A percentile compares a stretch with the other conserved stretches of the same genome.
Conservation (phyloP, 73 alveolate species). For the Blepharisma stoltei region DNA sequence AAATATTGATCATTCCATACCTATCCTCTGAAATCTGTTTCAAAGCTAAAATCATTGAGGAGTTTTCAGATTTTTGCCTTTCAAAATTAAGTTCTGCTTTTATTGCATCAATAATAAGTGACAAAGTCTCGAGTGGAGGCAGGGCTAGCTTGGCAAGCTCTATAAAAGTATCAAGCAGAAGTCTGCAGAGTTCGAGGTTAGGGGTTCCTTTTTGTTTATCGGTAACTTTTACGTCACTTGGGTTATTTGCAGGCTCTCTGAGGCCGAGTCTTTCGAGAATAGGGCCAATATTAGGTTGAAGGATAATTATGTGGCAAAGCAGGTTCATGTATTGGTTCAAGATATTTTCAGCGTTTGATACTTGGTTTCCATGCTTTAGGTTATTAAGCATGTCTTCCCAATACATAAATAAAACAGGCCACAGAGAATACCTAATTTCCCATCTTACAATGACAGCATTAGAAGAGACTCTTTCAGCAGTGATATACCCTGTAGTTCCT, state of each 20-base stretch:
- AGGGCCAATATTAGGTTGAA: not conserved
- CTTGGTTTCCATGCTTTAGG: not conserved
- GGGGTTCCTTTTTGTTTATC: not conserved
- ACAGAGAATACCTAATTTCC: conserved; percentile 8
- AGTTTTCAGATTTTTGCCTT: not conserved
- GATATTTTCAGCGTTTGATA: not conserved
- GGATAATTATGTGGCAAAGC: not conserved
- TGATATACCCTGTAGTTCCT: not conserved
- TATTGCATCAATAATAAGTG: not conserved
- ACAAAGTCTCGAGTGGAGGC: not conserved
- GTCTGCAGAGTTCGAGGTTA: not conserved
- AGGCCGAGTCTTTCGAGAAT: not conserved
- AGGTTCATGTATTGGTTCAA: not conserved
- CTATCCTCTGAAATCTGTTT: not conserved
- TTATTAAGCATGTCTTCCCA: not conserved
- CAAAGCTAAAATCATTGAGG: conserved; percentile 1
- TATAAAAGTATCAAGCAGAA: conserved; percentile 9
- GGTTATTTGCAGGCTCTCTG: not conserved
- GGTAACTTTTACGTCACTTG: not conserved
- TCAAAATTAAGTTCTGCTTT: not conserved
- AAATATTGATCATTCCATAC: not conserved
- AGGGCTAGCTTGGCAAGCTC: not conserved
- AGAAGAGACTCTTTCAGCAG: not conserved
- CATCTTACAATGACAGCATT: not conserved
- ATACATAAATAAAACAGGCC: conserved; percentile 21